These are phyloP conservation scores for Xylariaceae sp. DNA, from an alignment of 2,329 filamentous ascomycete species.

Conservation along the genomic window DNA sequence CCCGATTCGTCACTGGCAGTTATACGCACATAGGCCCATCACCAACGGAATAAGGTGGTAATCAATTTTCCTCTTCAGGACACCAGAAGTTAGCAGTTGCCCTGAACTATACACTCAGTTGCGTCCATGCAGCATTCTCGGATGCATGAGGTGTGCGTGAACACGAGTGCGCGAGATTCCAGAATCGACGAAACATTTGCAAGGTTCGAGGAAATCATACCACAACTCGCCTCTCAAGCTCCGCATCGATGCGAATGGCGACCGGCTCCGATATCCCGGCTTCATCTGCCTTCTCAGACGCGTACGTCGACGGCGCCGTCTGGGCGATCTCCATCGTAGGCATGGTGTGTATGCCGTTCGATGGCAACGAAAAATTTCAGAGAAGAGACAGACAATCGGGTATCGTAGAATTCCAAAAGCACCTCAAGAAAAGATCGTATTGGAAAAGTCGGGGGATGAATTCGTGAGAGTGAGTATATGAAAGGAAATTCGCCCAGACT, in stretches of 20 bases:
- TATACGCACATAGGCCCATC: conserved; percentile 16
- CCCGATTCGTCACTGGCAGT: background rate
- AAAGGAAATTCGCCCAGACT: no score
- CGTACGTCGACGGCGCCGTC: background rate
- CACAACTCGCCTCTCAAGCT: conserved; percentile 15
- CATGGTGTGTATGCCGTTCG: background rate
- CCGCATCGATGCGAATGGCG: conserved; percentile 12
- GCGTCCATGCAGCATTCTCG: no score
- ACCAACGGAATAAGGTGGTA: conserved; percentile 15
- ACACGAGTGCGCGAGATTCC: no score
- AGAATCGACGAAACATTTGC: background rate
- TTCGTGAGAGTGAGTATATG: no score
- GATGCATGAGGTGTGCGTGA: no score
- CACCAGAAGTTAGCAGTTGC: background rate
- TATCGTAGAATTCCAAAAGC: no score
- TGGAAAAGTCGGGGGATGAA: no score
- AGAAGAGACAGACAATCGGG: no score
- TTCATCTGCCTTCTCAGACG: background rate
- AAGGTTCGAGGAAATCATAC: conserved; percentile 2
- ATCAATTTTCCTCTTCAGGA: conserved; percentile 17
- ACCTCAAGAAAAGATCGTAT: no score
- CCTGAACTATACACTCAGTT: no score
- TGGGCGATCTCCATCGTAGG: background rate
- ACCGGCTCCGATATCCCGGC: conserved; percentile 4
- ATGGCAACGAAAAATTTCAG: no score